Evolutionary conservation across 768 basidiomycete species (phyloP), one percentile per base, ranked within the genome.

Genomic region (Pleurotus cornucopiae): DNA sequence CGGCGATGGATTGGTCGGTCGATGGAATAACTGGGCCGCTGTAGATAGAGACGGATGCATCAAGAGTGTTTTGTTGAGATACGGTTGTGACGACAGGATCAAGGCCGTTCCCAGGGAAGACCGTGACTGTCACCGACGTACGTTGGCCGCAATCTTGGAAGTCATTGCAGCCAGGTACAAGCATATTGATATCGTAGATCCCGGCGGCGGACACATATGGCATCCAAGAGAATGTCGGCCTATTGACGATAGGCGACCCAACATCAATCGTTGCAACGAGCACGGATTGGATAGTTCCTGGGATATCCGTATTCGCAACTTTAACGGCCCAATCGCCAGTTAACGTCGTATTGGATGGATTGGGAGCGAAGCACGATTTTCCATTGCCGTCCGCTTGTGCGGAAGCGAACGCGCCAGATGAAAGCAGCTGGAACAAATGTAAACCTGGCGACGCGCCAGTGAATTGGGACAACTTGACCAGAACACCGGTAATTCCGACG

Each of bases 141-240:
- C 97, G 85, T 21, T 75, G 69, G 13, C 70, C 76, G 65, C 97
- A 99, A 64, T 96, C 89, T 59, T 86, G 83, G 64, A 94, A 81
- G 56, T 84, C 71, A 2, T 75, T 73, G 71, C 97, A 99, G 11
- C 95, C 95, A 0, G 97, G 97, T 13, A 96, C 79, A 44, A 91
- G 77, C 41, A 98, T 66, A 69, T 87, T 89, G 60, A 98, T 76
- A 41, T 87, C 82, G 70, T 99, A 99, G 57, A 82, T 73, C 30
- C 94, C 97, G 2, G 89, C 80, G 7, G 91, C 88, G 0, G 91
- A 91, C n/a, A 98, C 87, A 63, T 92, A 94, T 0, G 95, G 95
- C 69, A 83, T 79, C 88, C 92, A 97, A 0, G 90, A 94, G 66
- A 96, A 83, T 37, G 80, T 85, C 12, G 97, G 91, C n/a, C 81